These are phyloP conservation scores for Amanita fuliginea DNA, from an alignment of 768 basidiomycete genomes.

Conservation along the genomic window DNA sequence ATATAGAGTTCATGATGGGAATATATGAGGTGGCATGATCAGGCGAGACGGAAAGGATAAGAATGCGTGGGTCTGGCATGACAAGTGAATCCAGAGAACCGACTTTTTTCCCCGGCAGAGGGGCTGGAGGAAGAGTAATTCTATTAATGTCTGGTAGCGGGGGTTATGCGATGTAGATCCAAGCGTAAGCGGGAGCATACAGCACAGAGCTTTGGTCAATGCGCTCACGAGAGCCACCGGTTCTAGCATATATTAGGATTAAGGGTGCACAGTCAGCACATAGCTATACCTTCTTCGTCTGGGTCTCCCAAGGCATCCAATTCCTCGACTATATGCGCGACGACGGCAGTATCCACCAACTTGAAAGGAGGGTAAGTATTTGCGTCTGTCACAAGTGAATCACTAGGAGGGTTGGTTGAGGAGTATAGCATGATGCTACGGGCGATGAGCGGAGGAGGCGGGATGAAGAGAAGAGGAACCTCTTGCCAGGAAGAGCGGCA, in stretches of 20 bases:
- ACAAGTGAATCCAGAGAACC: conserved; percentile 18
- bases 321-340: conserved; percentile 49
- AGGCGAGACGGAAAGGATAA: conserved; percentile 85
- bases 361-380: conserved; percentile 84
- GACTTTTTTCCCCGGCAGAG: conserved; percentile 18
- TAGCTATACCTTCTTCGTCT: conserved; percentile 38
- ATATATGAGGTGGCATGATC: conserved; percentile 88
- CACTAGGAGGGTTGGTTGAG: conserved; percentile 35
- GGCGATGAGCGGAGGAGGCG: neutral
- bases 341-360: conserved; percentile 57
- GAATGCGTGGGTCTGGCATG: conserved; percentile 27
- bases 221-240: conserved; percentile 78
- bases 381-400: conserved; percentile 41
- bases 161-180: conserved; percentile 1
- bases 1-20: conserved; percentile 98
- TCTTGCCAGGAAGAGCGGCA: conserved; percentile 77
- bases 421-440: conserved; percentile 70
- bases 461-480: conserved; percentile 30
- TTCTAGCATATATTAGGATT: conserved; percentile 19
- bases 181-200: conserved; percentile 30
- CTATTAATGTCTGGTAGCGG: conserved; percentile 27
- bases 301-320: conserved; percentile 39
- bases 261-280: conserved; percentile 5
- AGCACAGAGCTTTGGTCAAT: conserved; percentile 86
- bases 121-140: conserved; percentile 19